These are phyloP conservation scores for Cyphellophora europaea DNA, from an alignment of 2,329 filamentous ascomycete genomes.

Conservation along the genomic window DNA sequence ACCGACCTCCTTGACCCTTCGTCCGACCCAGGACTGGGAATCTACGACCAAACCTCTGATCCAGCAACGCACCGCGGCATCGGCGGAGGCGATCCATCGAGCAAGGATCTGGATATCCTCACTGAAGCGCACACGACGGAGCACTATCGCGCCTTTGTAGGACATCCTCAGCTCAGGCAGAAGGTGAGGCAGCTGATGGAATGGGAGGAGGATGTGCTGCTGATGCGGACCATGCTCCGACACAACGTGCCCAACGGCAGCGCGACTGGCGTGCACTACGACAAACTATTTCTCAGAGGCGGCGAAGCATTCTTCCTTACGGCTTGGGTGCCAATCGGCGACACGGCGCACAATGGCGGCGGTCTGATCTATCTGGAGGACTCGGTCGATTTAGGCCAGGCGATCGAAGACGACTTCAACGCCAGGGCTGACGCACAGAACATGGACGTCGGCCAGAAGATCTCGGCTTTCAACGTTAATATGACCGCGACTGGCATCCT, in stretches of 20 bases:
- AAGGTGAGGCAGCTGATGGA: conserved; percentile 29
- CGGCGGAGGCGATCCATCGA: conserved; percentile 22
- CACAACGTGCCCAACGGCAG: conserved; percentile 29
- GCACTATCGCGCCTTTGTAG: conserved; percentile 25
- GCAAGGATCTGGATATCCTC: conserved; percentile 21
- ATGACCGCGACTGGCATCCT: conserved; percentile 23
- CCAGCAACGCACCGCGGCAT: conserved; percentile 27
- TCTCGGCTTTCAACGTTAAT: conserved; percentile 23
- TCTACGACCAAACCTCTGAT: conserved; percentile 29
- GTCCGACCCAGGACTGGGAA: conserved; percentile 29
- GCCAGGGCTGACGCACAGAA: conserved; percentile 10
- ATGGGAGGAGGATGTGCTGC: conserved; percentile 27
- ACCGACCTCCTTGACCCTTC: conserved; percentile 31
- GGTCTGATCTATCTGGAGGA: conserved; percentile 35
- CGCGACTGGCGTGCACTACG: conserved; percentile 33
- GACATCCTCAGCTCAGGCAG: conserved; percentile 24
- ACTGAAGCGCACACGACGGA: conserved; percentile 24
- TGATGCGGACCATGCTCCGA: conserved; percentile 27
- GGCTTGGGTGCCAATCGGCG: conserved; percentile 30
- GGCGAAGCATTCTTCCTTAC: conserved; percentile 26
- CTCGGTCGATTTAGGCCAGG: conserved; percentile 24
- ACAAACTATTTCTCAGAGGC: conserved; percentile 31
- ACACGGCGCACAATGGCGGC: conserved; percentile 26
- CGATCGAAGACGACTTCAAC: conserved; percentile 31
- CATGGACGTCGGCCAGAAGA: conserved; percentile 24